Conservation (phyloP, 441 rosid genomes). For the Croton setiger region DNA sequence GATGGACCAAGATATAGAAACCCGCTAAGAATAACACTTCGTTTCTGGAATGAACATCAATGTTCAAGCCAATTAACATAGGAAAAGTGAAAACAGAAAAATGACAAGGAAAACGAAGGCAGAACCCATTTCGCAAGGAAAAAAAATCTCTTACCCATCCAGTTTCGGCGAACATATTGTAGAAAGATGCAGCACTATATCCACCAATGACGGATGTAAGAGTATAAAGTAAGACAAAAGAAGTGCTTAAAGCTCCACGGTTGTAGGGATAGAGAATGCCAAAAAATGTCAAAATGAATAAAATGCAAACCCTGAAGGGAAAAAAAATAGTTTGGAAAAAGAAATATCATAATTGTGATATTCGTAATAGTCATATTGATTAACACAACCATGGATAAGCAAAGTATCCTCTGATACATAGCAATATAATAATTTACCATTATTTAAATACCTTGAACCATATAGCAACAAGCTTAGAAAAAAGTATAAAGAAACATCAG, state of each 20-base stretch:
- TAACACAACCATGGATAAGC: neutral
- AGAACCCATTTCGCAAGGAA: neutral
- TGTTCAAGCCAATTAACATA: constrained; percentile 10
- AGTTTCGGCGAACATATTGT: constrained; percentile 50
- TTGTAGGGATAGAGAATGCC: constrained; percentile 77
- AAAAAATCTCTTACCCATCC: constrained; percentile 55
- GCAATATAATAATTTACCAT: neutral
- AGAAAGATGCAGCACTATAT: constrained; percentile 61
- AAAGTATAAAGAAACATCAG: neutral
- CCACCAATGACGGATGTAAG: constrained; percentile 74
- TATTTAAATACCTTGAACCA: neutral
- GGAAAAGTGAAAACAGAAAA: neutral
- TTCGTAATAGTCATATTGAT: neutral
- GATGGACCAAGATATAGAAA: constrained; percentile 56
- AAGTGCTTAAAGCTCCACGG: constrained; percentile 54
- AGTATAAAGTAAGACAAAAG: constrained; percentile 48
- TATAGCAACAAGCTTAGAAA: neutral
- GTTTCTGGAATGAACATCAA: constrained; percentile 39
- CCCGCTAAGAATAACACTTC: constrained; percentile 61
- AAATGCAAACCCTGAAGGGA: constrained; percentile 44
- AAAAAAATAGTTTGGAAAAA: constrained; percentile 10
- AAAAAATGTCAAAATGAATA: constrained; percentile 52
- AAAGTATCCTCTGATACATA: constrained; percentile 1
- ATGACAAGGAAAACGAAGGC: neutral
- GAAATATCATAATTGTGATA: constrained; percentile 13